Base-by-base conservation (phyloP, 208 protist species). In the Trichomonas gallinae region DNA sequence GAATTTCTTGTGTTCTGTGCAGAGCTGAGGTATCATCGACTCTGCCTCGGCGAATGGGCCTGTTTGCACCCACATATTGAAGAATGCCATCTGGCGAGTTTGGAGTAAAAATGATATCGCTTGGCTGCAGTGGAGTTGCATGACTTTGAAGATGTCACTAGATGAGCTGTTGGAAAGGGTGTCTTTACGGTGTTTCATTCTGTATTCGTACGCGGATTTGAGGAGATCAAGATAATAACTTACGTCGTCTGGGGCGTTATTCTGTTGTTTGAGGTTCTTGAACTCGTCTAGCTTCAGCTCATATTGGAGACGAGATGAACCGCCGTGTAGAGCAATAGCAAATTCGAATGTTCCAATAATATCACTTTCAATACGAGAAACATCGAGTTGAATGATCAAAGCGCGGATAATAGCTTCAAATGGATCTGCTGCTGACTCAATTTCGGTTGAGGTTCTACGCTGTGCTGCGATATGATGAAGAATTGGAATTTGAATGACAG, bases 171-270 rank as follows among this genome's bases (percentile, higher is more conserved):
- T 93, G 0, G 44, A 51, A 38, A 93, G 38, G 8, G 87, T 93
- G 23, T 42, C 87, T 51, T 93, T 93, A 38, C 87, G 40, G n/a
- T 93, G 87, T 38, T 48, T 93, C 87, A 93, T 93, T n/a, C 87
- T 23, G 11, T 38, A 21, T n/a, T 93, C 87, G 46, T 93, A 93
- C 8, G 87, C 87, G 6, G 40, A 51, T n/a, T 42, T 93, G 15
- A 93, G 44, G 3, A 93, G 26, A n/a, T 51, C 40, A 51, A 93
- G 40, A 93, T 93, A 93, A 93, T 51, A 93, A 51, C 17, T 26
- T 9, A 93, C 87, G 51, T 93, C 44, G 51, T 93, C 87, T 93
- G 87, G 87, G 0, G 87, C 87, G 31, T 93, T 93, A 2, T 42
- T 34, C 45, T 93, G 87, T 36, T 93, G 42, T 17, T 93, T 93